Conservation (phyloP, 2,329 filamentous ascomycete species). For the Tolypocladium ovalisporum region DNA sequence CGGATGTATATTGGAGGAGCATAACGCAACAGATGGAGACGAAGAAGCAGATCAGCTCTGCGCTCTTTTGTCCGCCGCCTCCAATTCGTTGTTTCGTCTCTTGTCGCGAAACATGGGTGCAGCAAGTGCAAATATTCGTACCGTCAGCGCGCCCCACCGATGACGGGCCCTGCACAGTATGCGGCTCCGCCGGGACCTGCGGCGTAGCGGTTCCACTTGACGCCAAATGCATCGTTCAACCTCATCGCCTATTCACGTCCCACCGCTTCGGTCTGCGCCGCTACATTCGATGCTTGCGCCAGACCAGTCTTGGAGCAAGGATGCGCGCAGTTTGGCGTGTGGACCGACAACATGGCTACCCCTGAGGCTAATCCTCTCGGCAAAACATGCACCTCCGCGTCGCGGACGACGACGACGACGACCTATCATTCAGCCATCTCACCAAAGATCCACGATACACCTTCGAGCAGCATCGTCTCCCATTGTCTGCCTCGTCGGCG, state of each 20-base stretch:
- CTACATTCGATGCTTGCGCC: too few relatives aligned
- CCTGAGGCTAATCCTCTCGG: not conserved
- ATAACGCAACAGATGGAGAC: too few relatives aligned
- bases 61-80: too few relatives aligned
- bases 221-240: not conserved
- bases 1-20: not conserved
- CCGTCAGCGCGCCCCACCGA: not conserved
- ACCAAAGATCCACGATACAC: conserved; percentile 1
- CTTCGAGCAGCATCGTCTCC: conserved; percentile 1
- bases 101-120: not conserved
- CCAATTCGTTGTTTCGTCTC: not conserved
- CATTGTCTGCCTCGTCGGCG: not conserved
- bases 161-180: conserved; percentile 5
- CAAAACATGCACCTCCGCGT: not conserved
- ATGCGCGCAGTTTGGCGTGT: not conserved
- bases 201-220: not conserved
- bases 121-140: not conserved
- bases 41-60: too few relatives aligned
- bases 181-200: not conserved
- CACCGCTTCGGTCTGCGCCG: not conserved
- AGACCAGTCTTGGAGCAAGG: not conserved
- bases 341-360: not conserved
- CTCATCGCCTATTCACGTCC: not conserved
- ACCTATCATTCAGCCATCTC: not conserved
- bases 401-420: not conserved